phyloP scores from a whole-genome alignment of 108 stramenopile genomes.

The Chaetoceros tenuissimus region DNA sequence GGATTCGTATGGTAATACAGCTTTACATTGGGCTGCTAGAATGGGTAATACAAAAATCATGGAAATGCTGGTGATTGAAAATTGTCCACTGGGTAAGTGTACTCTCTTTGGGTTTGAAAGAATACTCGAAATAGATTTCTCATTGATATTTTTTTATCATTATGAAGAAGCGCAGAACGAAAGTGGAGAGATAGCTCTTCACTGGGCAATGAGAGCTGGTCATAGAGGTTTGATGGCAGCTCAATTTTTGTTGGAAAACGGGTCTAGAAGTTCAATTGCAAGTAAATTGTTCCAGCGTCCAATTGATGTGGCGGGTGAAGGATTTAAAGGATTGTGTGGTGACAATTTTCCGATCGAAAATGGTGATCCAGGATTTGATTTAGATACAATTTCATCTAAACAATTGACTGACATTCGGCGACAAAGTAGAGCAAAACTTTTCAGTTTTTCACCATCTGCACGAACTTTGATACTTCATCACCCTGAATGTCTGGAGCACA shows the following conservation, averaged over 20 bases:
- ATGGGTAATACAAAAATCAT: constrained; percentile 56
- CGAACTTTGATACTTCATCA: constrained; percentile 84
- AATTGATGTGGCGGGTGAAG: constrained; percentile 78
- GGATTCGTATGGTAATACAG: constrained; percentile 68
- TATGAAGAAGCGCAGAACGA: constrained; percentile 62
- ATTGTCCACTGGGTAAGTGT: constrained; percentile 35
- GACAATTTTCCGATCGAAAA: neutral
- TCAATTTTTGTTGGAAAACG: constrained; percentile 55
- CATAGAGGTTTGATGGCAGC: constrained; percentile 35
- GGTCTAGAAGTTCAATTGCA: constrained; percentile 51
- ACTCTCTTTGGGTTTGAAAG: neutral
- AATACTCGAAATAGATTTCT: neutral
- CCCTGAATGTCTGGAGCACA: constrained; percentile 84
- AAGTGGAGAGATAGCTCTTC: constrained; percentile 72
- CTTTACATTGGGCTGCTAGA: constrained; percentile 80
- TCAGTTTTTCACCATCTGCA: constrained; percentile 44
- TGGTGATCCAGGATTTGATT: neutral
- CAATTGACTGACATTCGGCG: constrained; percentile 33
- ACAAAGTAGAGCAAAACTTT: constrained; percentile 45
- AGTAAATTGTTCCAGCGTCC: constrained; percentile 63
- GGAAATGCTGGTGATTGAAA: constrained; percentile 50
- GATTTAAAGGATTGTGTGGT: constrained; percentile 33
- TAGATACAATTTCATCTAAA: constrained; percentile 6
- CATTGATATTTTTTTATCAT: constrained; percentile 1
- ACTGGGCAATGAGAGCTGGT: constrained; percentile 82